phyloP scores from a whole-genome alignment of 495 filamentous ascomycete species.

The Tuber umbilicatum region DNA sequence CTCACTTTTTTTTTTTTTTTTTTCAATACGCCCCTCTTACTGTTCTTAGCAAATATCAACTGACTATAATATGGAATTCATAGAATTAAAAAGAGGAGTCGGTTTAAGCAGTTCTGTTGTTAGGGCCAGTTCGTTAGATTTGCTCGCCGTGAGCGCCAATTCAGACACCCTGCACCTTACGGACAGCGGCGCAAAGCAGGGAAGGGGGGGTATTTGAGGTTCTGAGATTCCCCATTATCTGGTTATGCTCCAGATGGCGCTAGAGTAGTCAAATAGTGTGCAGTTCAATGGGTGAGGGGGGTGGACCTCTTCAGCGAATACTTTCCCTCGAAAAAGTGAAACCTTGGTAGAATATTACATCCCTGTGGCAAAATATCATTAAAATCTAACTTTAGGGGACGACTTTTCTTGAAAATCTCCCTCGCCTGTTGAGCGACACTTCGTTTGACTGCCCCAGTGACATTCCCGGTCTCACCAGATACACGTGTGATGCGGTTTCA shows the following conservation, averaged over 20 bases:
- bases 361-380: not conserved
- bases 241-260: too few relatives aligned
- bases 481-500: not conserved
- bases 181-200: not conserved
- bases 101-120: too few relatives aligned
- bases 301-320: not conserved
- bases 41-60: not conserved
- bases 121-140: not conserved
- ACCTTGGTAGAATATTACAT: too few relatives aligned
- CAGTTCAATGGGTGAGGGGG: not conserved
- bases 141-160: not conserved
- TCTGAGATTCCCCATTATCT: not conserved
- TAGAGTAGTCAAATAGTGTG: not conserved
- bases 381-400: not conserved
- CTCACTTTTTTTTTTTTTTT: not conserved
- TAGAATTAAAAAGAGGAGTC: not conserved
- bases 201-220: not conserved
- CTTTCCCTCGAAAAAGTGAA: not conserved
- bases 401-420: not conserved
- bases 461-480: not conserved
- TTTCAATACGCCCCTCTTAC: not conserved
- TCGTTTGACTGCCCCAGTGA: not conserved
- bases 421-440: not conserved
- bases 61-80: too few relatives aligned
- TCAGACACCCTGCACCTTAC: too few relatives aligned